Percentiles rank a stretch among this genome's conserved stretches.
phyloP scores from a whole-genome alignment of 495 filamentous ascomycete genomes.

The Wilcoxina mikolae region DNA sequence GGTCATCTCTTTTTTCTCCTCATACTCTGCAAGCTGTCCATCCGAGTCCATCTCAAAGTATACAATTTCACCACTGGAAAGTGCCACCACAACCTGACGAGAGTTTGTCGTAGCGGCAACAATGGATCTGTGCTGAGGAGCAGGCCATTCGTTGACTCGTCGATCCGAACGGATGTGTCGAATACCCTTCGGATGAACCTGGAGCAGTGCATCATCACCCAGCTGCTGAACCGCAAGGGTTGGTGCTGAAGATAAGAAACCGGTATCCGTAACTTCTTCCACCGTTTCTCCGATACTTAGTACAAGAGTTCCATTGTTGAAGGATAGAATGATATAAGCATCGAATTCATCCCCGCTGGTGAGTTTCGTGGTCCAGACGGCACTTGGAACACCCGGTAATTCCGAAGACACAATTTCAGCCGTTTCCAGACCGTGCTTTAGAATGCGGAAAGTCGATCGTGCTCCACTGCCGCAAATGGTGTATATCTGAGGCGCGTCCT shows the following conservation, averaged over 20 bases:
- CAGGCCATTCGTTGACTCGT: slow-evolving; percentile 84
- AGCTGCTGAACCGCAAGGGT: slow-evolving; percentile 88
- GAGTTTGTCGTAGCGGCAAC: slow-evolving; percentile 92
- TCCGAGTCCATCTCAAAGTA: slow-evolving; percentile 96
- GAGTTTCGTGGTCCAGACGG: slow-evolving; percentile 90
- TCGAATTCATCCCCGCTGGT: slow-evolving; percentile 73
- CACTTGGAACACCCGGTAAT: slow-evolving; percentile 67
- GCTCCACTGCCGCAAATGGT: slow-evolving; percentile 76
- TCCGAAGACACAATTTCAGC: slow-evolving; percentile 88
- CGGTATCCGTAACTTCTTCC: slow-evolving; percentile 83
- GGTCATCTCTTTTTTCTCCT: slow-evolving; percentile 89
- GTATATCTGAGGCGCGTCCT: slow-evolving; percentile 95
- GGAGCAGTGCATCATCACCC: slow-evolving; percentile 80
- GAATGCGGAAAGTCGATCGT: slow-evolving; percentile 71
- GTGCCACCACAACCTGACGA: slow-evolving; percentile 77
- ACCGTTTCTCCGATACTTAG: slow-evolving; percentile 93
- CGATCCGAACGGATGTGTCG: slow-evolving; percentile 69
- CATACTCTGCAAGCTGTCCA: slow-evolving; percentile 79
- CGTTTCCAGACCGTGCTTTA: slow-evolving; percentile 86
- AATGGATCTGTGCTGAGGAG: slow-evolving; percentile 84
- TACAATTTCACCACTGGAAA: slow-evolving; percentile 90
- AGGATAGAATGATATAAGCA: slow-evolving; percentile 58
- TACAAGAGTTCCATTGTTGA: slow-evolving; percentile 61
- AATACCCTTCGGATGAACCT: slow-evolving; percentile 91
- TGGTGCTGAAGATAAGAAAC: slow-evolving; percentile 70